phyloP scores from a whole-genome alignment of 176 grass and related monocot genomes.

The Phyllostachys edulis region DNA sequence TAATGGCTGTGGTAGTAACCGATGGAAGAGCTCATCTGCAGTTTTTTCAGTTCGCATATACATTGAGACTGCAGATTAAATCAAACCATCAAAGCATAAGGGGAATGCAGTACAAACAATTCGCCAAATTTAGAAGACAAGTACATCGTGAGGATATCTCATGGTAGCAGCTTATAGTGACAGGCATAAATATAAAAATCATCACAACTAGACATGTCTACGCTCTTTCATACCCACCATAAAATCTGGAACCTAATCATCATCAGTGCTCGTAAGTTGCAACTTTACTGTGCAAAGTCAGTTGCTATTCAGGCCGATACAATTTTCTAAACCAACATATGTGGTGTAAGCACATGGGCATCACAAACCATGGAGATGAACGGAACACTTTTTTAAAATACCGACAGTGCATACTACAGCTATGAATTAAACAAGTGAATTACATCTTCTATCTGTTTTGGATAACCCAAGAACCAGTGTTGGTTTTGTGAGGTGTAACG shows the following conservation, averaged over 20 bases:
- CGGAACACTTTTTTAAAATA: background rate
- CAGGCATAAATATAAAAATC: background rate
- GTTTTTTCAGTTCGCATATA: background rate
- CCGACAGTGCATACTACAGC: background rate
- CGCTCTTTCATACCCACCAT: background rate
- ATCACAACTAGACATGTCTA: background rate
- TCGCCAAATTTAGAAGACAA: background rate
- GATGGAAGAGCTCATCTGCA: background rate
- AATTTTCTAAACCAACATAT: background rate
- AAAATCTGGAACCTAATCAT: background rate
- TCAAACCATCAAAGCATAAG: background rate
- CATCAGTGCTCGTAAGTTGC: background rate
- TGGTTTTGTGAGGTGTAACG: conserved; percentile 9
- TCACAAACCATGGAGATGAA: background rate
- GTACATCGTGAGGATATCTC: background rate
- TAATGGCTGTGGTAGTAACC: background rate
- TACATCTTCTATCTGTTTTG: background rate
- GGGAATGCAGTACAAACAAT: background rate
- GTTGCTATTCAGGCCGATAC: background rate
- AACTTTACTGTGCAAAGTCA: background rate
- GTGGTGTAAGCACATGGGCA: background rate
- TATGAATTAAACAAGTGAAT: background rate
- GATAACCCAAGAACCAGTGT: background rate
- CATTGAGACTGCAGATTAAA: background rate
- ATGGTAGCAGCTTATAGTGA: background rate